Base-by-base conservation (phyloP, 2,329 filamentous ascomycete genomes). In the Fonsecaea pedrosoi region DNA sequence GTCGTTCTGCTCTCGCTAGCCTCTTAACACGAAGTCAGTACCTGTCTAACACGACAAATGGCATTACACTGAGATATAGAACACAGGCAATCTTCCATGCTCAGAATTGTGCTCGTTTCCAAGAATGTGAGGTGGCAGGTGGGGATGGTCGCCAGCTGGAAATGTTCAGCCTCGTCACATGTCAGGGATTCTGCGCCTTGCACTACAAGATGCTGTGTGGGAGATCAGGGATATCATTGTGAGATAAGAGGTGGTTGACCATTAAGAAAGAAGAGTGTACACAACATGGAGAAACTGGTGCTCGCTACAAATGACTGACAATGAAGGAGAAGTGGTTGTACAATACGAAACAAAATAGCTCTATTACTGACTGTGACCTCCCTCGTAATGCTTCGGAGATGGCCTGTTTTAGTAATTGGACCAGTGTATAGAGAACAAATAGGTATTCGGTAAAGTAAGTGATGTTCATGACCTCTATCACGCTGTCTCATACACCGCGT, bases 81-180 rank as follows among this genome's bases (percentile, higher is more conserved):
- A 50, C 45, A 50, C 21, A 50, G 21, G 21, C 18, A 21, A 50
- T 48, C 42, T 9, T 48, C 18, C 42, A 48, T 48, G 21, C 2
- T 50, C 45, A 25, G 8, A 13, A 32, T 32, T 6, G 30, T 32
- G 4, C 30, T 5, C 25, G 3, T 50, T 30, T 13, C 21, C 45
- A 25, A 32, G 30, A 32, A 5, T 32, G 30, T 32, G 30, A 32
- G 30, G 30, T 32, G 30, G 30, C 6, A 6, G 30, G 30, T 32
- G 30, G 18, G 45, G 45, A 25, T 13, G 18, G 18, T 30, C 21
- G 45, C 25, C 45, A 30, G 42, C 10, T 18, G 10, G 6, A 48
- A 48, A 48, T 48, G 18, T 48, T 21, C 42, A 21, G 42, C 42
- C 42, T 48, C 42, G 8, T 48, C 42, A 48, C 42, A 10, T 48